These are phyloP conservation scores for Coemansia sp. DNA, from an alignment of 192 early-diverging fungal species.

Conservation along the genomic window DNA sequence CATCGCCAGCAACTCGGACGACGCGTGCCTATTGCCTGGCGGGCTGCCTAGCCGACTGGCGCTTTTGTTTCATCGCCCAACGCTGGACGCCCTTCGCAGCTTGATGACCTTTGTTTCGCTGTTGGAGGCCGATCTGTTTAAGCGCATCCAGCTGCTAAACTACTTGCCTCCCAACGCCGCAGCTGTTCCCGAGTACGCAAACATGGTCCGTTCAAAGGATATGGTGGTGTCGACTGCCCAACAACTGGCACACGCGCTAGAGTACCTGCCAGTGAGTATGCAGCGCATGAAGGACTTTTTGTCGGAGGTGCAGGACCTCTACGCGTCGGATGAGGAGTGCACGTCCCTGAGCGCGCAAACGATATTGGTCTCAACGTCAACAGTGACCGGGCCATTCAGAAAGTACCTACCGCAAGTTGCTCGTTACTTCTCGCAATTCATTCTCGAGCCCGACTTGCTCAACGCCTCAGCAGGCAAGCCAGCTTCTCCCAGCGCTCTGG, in stretches of 20 bases:
- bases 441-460: conserved; percentile 40
- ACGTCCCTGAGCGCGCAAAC: conserved; percentile 40
- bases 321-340: conserved; percentile 47
- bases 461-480: conserved; percentile 18
- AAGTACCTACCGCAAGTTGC: conserved; percentile 48
- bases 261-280: conserved; percentile 52
- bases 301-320: conserved; percentile 44
- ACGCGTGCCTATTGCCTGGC: conserved; percentile 32
- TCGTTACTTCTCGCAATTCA: conserved; percentile 46
- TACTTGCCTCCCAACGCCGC: conserved; percentile 42
- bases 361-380: conserved; percentile 39
- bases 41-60: conserved; percentile 44
- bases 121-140: conserved; percentile 34
- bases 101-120: conserved; percentile 46
- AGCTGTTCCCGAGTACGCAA: conserved; percentile 29
- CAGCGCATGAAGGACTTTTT: conserved; percentile 51
- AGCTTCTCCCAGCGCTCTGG: conserved; percentile 45
- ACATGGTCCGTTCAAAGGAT: conserved; percentile 28
- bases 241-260: conserved; percentile 55
- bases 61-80: conserved; percentile 52
- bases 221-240: conserved; percentile 52
- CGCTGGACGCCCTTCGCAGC: conserved; percentile 47
- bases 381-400: conserved; percentile 45
- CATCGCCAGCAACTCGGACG: neutral
- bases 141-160: conserved; percentile 38